These are phyloP conservation scores for Ramularia endophylla DNA, from an alignment of 2,329 filamentous ascomycete genomes.

Conservation along the genomic window DNA sequence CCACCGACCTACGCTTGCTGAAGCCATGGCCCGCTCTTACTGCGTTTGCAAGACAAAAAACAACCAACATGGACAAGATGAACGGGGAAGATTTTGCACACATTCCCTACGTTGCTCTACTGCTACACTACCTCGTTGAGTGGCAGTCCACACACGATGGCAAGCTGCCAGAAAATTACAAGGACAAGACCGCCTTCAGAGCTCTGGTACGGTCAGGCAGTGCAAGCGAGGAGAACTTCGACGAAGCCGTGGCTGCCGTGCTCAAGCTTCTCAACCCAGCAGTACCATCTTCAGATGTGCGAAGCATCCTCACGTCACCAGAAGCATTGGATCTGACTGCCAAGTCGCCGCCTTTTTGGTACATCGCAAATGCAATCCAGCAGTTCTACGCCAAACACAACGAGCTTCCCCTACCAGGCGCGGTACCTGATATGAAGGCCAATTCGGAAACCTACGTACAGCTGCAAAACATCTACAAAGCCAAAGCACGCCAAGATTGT, in stretches of 20 bases:
- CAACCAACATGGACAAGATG: slow-evolving; percentile 59
- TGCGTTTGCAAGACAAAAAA: slow-evolving; percentile 60
- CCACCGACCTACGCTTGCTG: slow-evolving; percentile 75
- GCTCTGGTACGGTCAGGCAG: slow-evolving; percentile 72
- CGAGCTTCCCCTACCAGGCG: slow-evolving; percentile 75
- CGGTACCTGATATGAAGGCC: slow-evolving; percentile 96
- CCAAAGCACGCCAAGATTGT: slow-evolving; percentile 72
- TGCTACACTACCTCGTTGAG: slow-evolving; percentile 72
- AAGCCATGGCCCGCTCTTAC: slow-evolving; percentile 79
- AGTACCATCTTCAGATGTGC: slow-evolving; percentile 61
- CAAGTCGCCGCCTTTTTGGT: slow-evolving; percentile 69
- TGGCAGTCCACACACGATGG: slow-evolving; percentile 72
- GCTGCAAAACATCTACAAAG: slow-evolving; percentile 89
- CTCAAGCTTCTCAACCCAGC: slow-evolving; percentile 75
- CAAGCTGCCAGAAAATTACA: slow-evolving; percentile 64
- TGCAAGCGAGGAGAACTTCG: slow-evolving; percentile 78
- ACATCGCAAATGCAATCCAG: slow-evolving; percentile 74
- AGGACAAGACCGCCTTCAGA: slow-evolving; percentile 80
- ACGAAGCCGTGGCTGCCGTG: slow-evolving; percentile 82
- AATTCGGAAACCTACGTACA: slow-evolving; percentile 83
- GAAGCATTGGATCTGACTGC: slow-evolving; percentile 46
- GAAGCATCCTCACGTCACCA: slow-evolving; percentile 70
- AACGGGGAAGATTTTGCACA: slow-evolving; percentile 82
- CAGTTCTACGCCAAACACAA: slow-evolving; percentile 68
- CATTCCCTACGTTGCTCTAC: slow-evolving; percentile 75